Base-by-base conservation (phyloP, 495 filamentous ascomycete species). In the Penicillium steckii region DNA sequence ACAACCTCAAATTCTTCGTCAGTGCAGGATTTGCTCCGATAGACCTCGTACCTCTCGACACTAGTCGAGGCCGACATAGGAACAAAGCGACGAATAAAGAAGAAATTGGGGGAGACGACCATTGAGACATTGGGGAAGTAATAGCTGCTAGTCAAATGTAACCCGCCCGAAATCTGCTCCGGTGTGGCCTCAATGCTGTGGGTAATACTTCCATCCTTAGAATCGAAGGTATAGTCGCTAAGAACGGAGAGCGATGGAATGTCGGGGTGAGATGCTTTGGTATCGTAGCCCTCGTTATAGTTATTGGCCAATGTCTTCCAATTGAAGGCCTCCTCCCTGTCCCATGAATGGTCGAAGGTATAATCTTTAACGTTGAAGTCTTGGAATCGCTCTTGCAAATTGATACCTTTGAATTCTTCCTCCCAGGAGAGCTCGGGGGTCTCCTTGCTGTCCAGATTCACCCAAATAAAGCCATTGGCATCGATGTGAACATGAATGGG, bases 221-320 rank as follows among this genome's bases (percentile, higher is more conserved):
- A 60, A 30, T 70, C 60, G 17, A 75, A 67, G 5, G 52, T 44
- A 53, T 76, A 73, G n/a, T 61, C 55, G 5, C 55, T 57, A 19
- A 78, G 60, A 50, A 74, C 62, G 8, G 71, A 62, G 9, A 71
- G 46, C 7, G 57, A 61, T 9, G 69, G 57, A 51, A 75, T 66
- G 47, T 70, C 63, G 6, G 72, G 72, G 43, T 76, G 75, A 1
- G 71, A 61, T 18, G 69, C 75, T 37, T 53, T 56, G 53, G 72
- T 74, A 54, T 76, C 71, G 49, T 77, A 76, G 51, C 71, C 74
- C 47, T 79, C 71, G 55, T 75, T 78, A 59, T 77, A 79, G 60
- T 75, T 76, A 52, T 78, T 75, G 24, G 70, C 66, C 8, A 77
- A 49, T 43, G 71, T 68, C 62, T 82, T 81, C 79, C 78, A 82